These are phyloP conservation scores for Populus hybrid DNA, from an alignment of 441 rosid species.

Conservation along the genomic window DNA sequence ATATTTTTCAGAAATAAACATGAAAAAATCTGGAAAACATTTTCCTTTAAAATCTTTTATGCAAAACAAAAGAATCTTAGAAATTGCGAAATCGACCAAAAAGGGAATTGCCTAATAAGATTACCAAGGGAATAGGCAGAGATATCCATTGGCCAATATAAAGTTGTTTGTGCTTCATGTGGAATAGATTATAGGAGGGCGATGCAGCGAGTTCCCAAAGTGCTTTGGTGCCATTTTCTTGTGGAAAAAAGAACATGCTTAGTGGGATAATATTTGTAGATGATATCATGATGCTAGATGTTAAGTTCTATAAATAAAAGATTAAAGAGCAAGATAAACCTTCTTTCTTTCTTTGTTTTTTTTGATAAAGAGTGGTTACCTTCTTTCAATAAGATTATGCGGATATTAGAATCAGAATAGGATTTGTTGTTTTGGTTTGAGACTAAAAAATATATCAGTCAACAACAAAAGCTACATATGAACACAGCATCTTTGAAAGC, in stretches of 20 bases:
- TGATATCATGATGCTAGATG: not conserved
- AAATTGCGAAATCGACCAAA: slow-evolving; percentile 15
- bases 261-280: slow-evolving; percentile 1
- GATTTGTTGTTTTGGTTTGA: not conserved
- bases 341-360: not conserved
- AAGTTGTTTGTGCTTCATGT: slow-evolving; percentile 10
- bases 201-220: slow-evolving; percentile 13
- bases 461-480: not conserved
- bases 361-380: not conserved
- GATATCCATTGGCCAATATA: slow-evolving; percentile 28
- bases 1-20: too few relatives aligned
- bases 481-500: slow-evolving; percentile 6
- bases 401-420: not conserved
- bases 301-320: not conserved
- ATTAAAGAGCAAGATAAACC: not conserved
- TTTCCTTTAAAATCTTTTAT: too few relatives aligned
- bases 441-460: not conserved
- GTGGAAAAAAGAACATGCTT: not conserved
- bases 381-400: not conserved
- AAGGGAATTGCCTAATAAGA: slow-evolving; percentile 14
- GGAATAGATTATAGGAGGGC: slow-evolving; percentile 11
- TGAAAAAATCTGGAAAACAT: too few relatives aligned
- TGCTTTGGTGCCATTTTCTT: slow-evolving; percentile 21
- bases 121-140: slow-evolving; percentile 9
- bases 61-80: not conserved